These are phyloP conservation scores for Leccinum subtestaceum DNA, from an alignment of 768 basidiomycete species.

Conservation along the genomic window DNA sequence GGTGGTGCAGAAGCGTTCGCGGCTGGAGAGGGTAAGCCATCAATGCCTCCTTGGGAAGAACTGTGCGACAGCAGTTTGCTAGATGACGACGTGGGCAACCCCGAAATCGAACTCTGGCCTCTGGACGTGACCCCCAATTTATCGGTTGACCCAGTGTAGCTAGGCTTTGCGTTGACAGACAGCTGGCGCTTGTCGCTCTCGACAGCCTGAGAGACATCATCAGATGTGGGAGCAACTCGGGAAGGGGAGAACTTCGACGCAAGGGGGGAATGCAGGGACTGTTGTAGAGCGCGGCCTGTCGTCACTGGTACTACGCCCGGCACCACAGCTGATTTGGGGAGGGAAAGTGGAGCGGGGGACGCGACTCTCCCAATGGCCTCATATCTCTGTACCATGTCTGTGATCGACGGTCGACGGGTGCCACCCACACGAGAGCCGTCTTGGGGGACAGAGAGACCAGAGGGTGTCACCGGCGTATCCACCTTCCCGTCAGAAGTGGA, in stretches of 20 bases:
- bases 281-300: constrained; percentile 22
- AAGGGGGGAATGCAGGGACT: constrained; percentile 22
- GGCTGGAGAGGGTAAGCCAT: constrained; percentile 23
- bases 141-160: constrained; percentile 20
- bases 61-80: constrained; percentile 19
- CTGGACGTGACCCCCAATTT: constrained; percentile 10
- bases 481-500: constrained; percentile 41
- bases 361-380: constrained; percentile 55
- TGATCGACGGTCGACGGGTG: constrained; percentile 70
- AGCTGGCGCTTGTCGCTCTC: constrained; percentile 25
- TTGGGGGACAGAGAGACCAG: constrained; percentile 46
- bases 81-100: constrained; percentile 21
- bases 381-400: constrained; percentile 82
- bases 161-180: constrained; percentile 6
- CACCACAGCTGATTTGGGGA: constrained; percentile 26
- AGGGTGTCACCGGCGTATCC: constrained; percentile 31
- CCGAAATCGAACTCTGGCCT: constrained; percentile 19
- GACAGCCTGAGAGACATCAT: constrained; percentile 6
- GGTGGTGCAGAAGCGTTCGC: constrained; percentile 13
- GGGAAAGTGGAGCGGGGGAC: constrained; percentile 30
- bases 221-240: constrained; percentile 12
- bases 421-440: constrained; percentile 40
- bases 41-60: constrained; percentile 20
- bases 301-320: constrained; percentile 11
- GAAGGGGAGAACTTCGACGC: constrained; percentile 25